phyloP scores from a whole-genome alignment of 2,329 filamentous ascomycete species.

The Aspergillus udagawae region DNA sequence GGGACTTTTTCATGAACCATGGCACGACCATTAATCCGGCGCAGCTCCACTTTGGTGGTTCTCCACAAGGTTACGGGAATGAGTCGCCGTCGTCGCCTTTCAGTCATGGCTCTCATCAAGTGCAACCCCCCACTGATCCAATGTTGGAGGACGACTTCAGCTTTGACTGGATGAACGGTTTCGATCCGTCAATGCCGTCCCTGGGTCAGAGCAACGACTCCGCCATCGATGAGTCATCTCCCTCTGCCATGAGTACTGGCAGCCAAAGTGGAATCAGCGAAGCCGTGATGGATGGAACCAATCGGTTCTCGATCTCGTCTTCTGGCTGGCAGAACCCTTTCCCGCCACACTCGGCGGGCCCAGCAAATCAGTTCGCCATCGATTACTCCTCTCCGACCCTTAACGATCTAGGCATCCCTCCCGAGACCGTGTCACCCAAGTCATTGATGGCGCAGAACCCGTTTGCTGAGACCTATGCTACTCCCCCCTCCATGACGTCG shows the following conservation, averaged over 20 bases:
- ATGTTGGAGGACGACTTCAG: conserved; percentile 65
- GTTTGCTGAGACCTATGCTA: conserved; percentile 69
- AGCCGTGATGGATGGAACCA: conserved; percentile 76
- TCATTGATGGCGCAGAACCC: conserved; percentile 66
- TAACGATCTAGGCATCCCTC: conserved; percentile 67
- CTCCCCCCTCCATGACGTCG: conserved; percentile 70
- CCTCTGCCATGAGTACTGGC: conserved; percentile 90
- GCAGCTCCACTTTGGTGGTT: conserved; percentile 78
- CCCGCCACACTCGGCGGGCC: conserved; percentile 65
- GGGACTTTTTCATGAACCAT: conserved; percentile 64
- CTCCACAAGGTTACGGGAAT: conserved; percentile 52
- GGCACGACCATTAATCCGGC: conserved; percentile 60
- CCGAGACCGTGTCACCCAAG: conserved; percentile 73
- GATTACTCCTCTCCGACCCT: conserved; percentile 72
- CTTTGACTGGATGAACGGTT: conserved; percentile 80
- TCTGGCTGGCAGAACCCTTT: conserved; percentile 66
- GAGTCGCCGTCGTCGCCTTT: conserved; percentile 42
- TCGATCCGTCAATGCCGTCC: conserved; percentile 70
- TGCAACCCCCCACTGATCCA: conserved; percentile 53
- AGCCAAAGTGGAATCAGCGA: conserved; percentile 79
- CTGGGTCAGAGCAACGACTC: conserved; percentile 67
- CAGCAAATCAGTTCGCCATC: conserved; percentile 65
- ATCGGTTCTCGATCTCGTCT: conserved; percentile 54
- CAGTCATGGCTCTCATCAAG: conserved; percentile 45
- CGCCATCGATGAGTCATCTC: conserved; percentile 87